Evolutionary conservation across 345 rosid species (phyloP).

Genomic region (Brassica incana): DNA sequence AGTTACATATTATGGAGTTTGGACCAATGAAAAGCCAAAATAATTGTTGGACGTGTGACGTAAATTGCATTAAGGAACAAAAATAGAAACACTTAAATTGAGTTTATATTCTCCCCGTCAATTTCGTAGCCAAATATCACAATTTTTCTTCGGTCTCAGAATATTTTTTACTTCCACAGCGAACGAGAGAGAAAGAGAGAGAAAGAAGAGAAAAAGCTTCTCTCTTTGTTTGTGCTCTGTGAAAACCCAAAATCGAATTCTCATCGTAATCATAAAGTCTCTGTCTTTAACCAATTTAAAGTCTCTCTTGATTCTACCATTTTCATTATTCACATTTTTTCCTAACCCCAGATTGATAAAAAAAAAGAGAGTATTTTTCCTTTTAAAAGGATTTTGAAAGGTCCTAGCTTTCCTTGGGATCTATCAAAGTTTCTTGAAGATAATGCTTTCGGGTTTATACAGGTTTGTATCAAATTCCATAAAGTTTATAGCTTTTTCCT

Average conservation of each 20-base stretch:
- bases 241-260: conserved; percentile 23
- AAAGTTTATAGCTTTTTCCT: conserved; percentile 23
- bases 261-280: conserved; percentile 19
- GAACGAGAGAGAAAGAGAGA: conserved; percentile 5
- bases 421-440: conserved; percentile 30
- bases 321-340: conserved; percentile 25
- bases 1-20: background rate
- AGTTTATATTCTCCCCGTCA: conserved; percentile 50
- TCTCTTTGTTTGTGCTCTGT: conserved; percentile 22
- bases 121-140: conserved; percentile 43
- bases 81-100: conserved; percentile 39
- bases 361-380: background rate
- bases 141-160: conserved; percentile 27
- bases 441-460: conserved; percentile 28
- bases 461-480: conserved; percentile 34
- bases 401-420: conserved; percentile 33
- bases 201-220: conserved; percentile 8
- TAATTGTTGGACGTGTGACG: conserved; percentile 12
- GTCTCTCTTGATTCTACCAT: conserved; percentile 36
- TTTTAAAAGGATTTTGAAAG: conserved; percentile 15
- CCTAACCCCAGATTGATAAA: conserved; percentile 5
- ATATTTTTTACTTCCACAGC: conserved; percentile 20
- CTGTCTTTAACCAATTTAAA: background rate
- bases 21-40: conserved; percentile 13
- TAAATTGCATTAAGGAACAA: conserved; percentile 26